Base-by-base conservation (phyloP, 164 flowering plant genomes). In the Macadamia integrifolia region DNA sequence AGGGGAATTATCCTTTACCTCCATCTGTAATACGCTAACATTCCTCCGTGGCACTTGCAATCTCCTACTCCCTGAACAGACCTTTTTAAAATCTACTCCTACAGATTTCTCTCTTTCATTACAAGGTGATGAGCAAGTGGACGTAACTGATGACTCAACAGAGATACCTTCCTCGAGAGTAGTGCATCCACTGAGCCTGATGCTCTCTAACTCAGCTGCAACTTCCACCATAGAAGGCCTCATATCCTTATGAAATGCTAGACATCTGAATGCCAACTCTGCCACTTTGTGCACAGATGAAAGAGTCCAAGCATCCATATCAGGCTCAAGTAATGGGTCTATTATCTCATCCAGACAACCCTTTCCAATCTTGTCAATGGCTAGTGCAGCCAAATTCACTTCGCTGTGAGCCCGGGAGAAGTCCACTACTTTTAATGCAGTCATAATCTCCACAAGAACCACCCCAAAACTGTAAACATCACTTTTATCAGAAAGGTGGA, bases 391-490 rank as follows among this genome's bases (percentile, higher is more conserved):
- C 73, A 93, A 74, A 56, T 91, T 91, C 60, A 90, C 87, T 69
- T 91, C 94, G 61, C 78, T 74, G 15, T 78, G 84, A 0, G 75
- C 77, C 64, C 98, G 75, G 12, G 77, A 60, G 65, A 93, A 87
- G 70, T 93, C 98, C 55, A 93, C 92, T 6, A 72, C 96, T 65
- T 82, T 87, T 72, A 85, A 1, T 6, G 80, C 90, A 32, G 97
- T 86, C 59, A 93, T 88, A 70, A 93, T 88, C 90, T 93, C 98
- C 44, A 84, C 83, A 6, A 93, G 86, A 31, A 93, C 93, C 0
- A 93, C 98, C 3, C 97, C 98, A 53, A 93, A 93, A 75, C 98
- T 93, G 66, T 93, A 93, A 29, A 93, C 98, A 66, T 93, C 98
- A 53, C 97, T 89, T 74, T 83, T 91, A 65, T 89, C 93, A 0